Base-by-base conservation (phyloP, 1,284 basidiomycete species). In the Trichosporon sp. region DNA sequence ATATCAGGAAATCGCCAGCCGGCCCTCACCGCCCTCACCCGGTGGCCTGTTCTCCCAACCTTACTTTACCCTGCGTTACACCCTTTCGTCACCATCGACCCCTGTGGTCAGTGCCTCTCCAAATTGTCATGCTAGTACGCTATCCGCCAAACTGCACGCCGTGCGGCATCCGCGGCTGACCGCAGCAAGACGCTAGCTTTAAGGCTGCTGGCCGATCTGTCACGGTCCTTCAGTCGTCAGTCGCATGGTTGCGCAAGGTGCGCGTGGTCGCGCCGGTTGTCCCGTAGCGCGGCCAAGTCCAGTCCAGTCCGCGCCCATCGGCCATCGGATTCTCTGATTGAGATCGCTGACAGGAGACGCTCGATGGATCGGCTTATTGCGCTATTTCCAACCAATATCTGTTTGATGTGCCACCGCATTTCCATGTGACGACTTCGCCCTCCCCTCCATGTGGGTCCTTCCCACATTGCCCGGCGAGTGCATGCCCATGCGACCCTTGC, bases 111-210 rank as follows among this genome's bases (percentile, higher is more conserved):
- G 51, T 54, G 21, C 51, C 51, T 54, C 21, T 12, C 51, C 59
- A 35, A 63, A 63, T 63, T 63, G 59, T 63, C 59, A 63, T 63
- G 59, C 59, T 1, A 54, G 51, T 54, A 26, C 51, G 51, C 51
- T 54, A 54, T 21, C 51, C 19, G 11, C 51, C 51, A 26, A 10
- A 26, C 4, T 54, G 6, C 51, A 16, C 51, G 5, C 26, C 51
- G 51, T 21, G 51, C 51, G 21, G 51, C 51, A 54, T 54, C 2
- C 51, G 8, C 19, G 21, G 51, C 51, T 19, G 2, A 3, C 19
- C 21, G 51, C 51, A 54, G 51, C 51, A 54, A 10, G 2, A 16
- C 51, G 10, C 21, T 54, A 46, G 43, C 51, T 54, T 54, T 54
- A 19, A 21, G 16, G 51, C 51, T 54, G 51, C 51, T 0, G 26